Base-by-base conservation (phyloP, 345 rosid species). In the Lagerstroemia speciosa region DNA sequence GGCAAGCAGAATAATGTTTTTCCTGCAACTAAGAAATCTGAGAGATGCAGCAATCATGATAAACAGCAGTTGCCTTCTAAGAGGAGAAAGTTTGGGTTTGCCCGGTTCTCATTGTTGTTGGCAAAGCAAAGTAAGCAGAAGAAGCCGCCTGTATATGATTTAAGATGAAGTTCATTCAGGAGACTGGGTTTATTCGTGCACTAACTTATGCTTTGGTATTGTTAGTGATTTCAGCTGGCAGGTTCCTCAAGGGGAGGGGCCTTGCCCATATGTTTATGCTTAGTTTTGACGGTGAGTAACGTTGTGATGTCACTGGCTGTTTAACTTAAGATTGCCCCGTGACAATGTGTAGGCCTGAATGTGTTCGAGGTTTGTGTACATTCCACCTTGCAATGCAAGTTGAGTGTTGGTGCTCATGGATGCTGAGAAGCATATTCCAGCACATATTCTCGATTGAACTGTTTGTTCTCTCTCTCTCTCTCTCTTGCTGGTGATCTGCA, bases 71-170 rank as follows among this genome's bases (percentile, higher is more conserved):
- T 89, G 19, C 76, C 82, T 26, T 80, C 82, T 29, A 89, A 89
- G 83, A 89, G 95, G 82, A 94, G 85, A 84, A 89, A 80, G 70
- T 83, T 86, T 20, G 96, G 90, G 37, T 89, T 94, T 67, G 83
- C 85, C 0, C 83, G 81, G 71, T 83, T 94, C 67, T 87, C 90
- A 0, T 73, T 85, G 69, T 83, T 88, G 62, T 46, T 86, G 82
- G 69, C 87, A 45, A 93, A 89, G 80, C 83, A 91, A 69, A 82
- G 69, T 29, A 85, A 84, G 87, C 82, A 78, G 62, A 93, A 86
- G 84, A 88, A 83, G 85, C 86, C 79, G 84, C 78, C 58, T 22
- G 30, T n/a, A 31, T 32, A n/a, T 12, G 4, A 55, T 68, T 45
- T 65, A 48, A 40, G 55, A 32, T 64, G 26, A 46, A 41, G 69